Conservation (phyloP, 2,329 filamentous ascomycete genomes). For the Paraphaeosphaeria sporulosa region DNA sequence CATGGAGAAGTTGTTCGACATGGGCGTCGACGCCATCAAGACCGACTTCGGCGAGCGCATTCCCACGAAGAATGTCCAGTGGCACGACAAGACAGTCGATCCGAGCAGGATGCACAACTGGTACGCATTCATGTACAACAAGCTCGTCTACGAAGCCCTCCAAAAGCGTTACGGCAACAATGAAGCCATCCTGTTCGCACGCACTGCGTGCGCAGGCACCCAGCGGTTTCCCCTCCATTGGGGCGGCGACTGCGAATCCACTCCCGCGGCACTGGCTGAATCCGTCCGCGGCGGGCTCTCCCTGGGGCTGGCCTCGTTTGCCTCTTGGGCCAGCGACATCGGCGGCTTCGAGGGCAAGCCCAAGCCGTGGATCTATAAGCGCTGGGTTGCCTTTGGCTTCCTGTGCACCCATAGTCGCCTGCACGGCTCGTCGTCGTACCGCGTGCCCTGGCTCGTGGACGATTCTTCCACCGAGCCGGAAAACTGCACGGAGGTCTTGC, state of each 20-base stretch:
- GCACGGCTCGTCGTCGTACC: slow-evolving; percentile 74
- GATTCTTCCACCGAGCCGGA: slow-evolving; percentile 61
- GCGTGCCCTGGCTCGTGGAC: slow-evolving; percentile 78
- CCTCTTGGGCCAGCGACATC: slow-evolving; percentile 75
- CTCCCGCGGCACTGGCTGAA: slow-evolving; percentile 76
- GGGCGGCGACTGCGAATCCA: slow-evolving; percentile 79
- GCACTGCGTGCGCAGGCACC: slow-evolving; percentile 71
- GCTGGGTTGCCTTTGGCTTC: slow-evolving; percentile 79
- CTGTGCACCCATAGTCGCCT: slow-evolving; percentile 74
- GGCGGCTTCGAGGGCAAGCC: slow-evolving; percentile 76
- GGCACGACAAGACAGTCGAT: slow-evolving; percentile 67
- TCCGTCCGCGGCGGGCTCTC: slow-evolving; percentile 71
- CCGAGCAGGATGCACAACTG: slow-evolving; percentile 77
- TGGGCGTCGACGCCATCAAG: slow-evolving; percentile 76
- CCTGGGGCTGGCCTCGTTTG: slow-evolving; percentile 69
- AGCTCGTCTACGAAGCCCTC: slow-evolving; percentile 71
- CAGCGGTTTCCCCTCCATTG: slow-evolving; percentile 72
- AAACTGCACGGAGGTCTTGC: slow-evolving; percentile 62
- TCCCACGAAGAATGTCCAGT: slow-evolving; percentile 69
- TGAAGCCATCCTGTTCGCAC: slow-evolving; percentile 71
- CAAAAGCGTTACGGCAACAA: slow-evolving; percentile 60
- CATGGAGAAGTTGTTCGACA: slow-evolving; percentile 69
- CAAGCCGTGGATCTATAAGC: slow-evolving; percentile 74
- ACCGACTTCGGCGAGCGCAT: slow-evolving; percentile 80
- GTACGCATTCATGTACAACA: slow-evolving; percentile 78